Base-by-base conservation (phyloP, 345 rosid species). In the Gossypium turneri region DNA sequence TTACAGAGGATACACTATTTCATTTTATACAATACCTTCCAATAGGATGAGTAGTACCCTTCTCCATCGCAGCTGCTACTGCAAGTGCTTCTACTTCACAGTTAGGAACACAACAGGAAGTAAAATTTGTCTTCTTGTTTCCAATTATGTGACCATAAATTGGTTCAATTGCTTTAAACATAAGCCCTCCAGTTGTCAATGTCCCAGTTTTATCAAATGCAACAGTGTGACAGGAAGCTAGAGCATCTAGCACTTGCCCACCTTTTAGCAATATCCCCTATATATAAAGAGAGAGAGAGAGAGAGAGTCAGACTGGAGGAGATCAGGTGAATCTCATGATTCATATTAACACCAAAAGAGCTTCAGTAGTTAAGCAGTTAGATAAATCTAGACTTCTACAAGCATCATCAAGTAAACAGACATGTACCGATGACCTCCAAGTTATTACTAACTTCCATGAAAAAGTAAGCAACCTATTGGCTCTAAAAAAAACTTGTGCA, bases 181-280 rank as follows among this genome's bases (percentile, higher is more conserved):
- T 82, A 74, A 95, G 99, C 66, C 99, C 99, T 3, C 98, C 98
- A 7, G 93, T 95, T 55, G 99, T 95, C 85, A 95, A 82, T 70
- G 99, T 95, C 81, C 99, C 99, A 29, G 99, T 95, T 90, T 95
- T 95, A 84, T 95, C 99, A 88, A 95, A 95, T 51, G 98, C 99
- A 88, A 93, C 78, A 53, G 94, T 88, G 63, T 84, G 96, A 81
- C 99, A 93, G 77, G 93, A 90, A 53, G 99, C 89, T 24, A 95
- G 86, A 75, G 98, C 99, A 84, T 95, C 98, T 67, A 95, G 85
- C 73, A 95, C 96, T 73, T 93, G 97, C 59, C 88, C 99, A 82
- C 98, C 99, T 87, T 90, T 95, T 58, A 95, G 92, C 85, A 91
- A 85, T 82, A 95, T 95, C 27, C 99, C 97, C 99, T 95, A 77